phyloP scores from a whole-genome alignment of 495 filamentous ascomycete genomes.

The Jackrogersella minutella region DNA sequence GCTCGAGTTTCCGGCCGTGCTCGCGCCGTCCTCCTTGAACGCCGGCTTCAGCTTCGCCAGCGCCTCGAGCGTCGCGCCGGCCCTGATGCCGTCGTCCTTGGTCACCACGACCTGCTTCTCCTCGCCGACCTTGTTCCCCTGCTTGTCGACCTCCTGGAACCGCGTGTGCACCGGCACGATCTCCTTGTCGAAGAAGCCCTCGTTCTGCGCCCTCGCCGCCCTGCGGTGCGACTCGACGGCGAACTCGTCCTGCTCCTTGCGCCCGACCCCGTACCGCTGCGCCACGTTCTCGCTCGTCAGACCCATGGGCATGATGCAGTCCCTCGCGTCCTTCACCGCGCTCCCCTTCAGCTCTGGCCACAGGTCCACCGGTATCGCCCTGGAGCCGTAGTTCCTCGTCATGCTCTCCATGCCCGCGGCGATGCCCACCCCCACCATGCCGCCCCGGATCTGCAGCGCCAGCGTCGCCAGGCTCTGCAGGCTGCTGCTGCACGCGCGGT shows the following conservation, averaged over 20 bases:
- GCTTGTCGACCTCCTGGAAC: constrained; percentile 69
- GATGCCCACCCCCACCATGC: constrained; percentile 78
- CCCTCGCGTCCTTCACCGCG: constrained; percentile 71
- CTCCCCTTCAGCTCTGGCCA: constrained; percentile 76
- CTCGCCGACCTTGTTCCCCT: constrained; percentile 63
- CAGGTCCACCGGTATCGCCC: constrained; percentile 82
- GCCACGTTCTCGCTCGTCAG: constrained; percentile 93
- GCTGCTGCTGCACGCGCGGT: constrained; percentile 83
- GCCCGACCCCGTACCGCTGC: constrained; percentile 72
- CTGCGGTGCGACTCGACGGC: constrained; percentile 76
- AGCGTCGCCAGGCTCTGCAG: constrained; percentile 77
- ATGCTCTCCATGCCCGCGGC: constrained; percentile 94
- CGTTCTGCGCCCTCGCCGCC: constrained; percentile 71
- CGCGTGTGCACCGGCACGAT: constrained; percentile 77
- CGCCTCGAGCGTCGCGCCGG: constrained; percentile 69
- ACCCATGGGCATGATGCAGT: constrained; percentile 95
- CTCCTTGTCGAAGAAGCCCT: constrained; percentile 77
- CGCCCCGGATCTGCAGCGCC: constrained; percentile 73
- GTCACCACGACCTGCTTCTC: constrained; percentile 62
- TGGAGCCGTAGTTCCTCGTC: constrained; percentile 84
- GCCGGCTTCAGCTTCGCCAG: constrained; percentile 85
- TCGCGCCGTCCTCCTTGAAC: constrained; percentile 73
- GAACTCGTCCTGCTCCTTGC: constrained; percentile 83
- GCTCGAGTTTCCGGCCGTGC: constrained; percentile 86
- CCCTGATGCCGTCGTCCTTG: constrained; percentile 83